Evolutionary conservation across 1,284 basidiomycete genomes (phyloP).

Genomic region (Sphaerobolus stellatus): DNA sequence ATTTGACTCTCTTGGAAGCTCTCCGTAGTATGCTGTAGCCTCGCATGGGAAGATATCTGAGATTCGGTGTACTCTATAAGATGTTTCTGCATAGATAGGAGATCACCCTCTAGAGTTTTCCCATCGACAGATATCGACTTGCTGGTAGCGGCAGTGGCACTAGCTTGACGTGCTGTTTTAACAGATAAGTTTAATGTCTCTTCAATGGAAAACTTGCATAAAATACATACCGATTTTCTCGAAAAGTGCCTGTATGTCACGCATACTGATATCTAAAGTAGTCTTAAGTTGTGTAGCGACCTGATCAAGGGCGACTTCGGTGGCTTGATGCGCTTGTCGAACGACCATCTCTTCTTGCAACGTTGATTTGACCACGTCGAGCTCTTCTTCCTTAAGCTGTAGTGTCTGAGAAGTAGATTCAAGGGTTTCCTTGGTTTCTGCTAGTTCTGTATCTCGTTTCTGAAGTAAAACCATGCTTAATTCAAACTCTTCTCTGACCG

Average conservation of each 20-base stretch:
- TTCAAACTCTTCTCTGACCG: slow-evolving; percentile 87
- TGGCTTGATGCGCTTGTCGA: slow-evolving; percentile 73
- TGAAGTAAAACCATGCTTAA: slow-evolving; percentile 78
- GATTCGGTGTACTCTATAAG: slow-evolving; percentile 70
- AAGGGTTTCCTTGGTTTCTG: slow-evolving; percentile 59
- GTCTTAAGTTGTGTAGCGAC: slow-evolving; percentile 71
- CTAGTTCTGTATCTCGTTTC: slow-evolving; percentile 73
- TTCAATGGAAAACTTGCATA: not conserved
- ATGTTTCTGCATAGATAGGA: slow-evolving; percentile 53
- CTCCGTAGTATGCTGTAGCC: slow-evolving; percentile 54
- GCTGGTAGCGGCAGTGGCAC: slow-evolving; percentile 64
- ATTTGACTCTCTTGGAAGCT: slow-evolving; percentile 58
- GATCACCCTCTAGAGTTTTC: slow-evolving; percentile 52
- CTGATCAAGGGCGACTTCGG: slow-evolving; percentile 67
- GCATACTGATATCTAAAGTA: slow-evolving; percentile 66
- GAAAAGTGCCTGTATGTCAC: slow-evolving; percentile 74
- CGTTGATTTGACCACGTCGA: slow-evolving; percentile 53
- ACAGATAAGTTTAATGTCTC: not conserved
- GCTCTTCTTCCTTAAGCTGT: slow-evolving; percentile 50
- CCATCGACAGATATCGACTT: slow-evolving; percentile 65
- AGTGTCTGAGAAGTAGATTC: slow-evolving; percentile 56
- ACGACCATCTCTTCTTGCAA: slow-evolving; percentile 79
- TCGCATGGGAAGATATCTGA: too few species aligned
- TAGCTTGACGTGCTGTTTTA: slow-evolving; percentile 69
- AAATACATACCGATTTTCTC: slow-evolving; percentile 75